Evolutionary conservation across 768 basidiomycete species (phyloP), one percentile per base, ranked within the genome.

Genomic region (Mycena chlorophos): DNA sequence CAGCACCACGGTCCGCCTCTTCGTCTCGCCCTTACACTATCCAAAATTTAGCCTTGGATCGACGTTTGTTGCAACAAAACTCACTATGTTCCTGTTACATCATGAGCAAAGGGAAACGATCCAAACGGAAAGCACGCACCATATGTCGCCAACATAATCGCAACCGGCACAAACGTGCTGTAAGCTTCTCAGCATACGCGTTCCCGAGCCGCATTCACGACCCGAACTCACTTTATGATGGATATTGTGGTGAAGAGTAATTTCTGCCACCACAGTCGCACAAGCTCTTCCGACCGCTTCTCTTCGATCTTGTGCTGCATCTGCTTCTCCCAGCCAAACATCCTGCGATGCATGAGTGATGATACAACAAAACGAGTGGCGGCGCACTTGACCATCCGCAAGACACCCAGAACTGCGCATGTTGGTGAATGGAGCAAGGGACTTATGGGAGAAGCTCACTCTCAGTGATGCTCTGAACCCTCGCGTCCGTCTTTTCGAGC

Each of bases 301-400:
- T 71, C 71, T 17, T 69, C 63, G 46, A 86, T 68, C 39, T 72
- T 67, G 3, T 71, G 65, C 34, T 72, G 69, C 54, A 81, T 74
- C 26, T 77, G 69, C 55, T 80, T 78, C 75, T 79, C 66, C 68
- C 83, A 70, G 13, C 66, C 83, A 56, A 85, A 84, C 52, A 83
- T 40, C 39, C 39, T 40, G 13, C 39, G 39, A 13, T 12, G 6
- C 12, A 12, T 40, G 8, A 13, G 39, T 12, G 20, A 12, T 20
- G 6, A 6, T 10, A 6, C 39, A 20, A 20, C 8, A 34, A 8
- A 12, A 6, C 19, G 20, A 40, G 13, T 6, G 19, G 31, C 6
- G 19, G 20, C 39, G 19, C 6, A 69, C 66, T 83, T 83, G 68
- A 81, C 69, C 75, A 83, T 80, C 23, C 80, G 75, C 10, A 81